Base-by-base conservation (phyloP, 2,329 filamentous ascomycete species). In the Colletotrichum plurivorum region DNA sequence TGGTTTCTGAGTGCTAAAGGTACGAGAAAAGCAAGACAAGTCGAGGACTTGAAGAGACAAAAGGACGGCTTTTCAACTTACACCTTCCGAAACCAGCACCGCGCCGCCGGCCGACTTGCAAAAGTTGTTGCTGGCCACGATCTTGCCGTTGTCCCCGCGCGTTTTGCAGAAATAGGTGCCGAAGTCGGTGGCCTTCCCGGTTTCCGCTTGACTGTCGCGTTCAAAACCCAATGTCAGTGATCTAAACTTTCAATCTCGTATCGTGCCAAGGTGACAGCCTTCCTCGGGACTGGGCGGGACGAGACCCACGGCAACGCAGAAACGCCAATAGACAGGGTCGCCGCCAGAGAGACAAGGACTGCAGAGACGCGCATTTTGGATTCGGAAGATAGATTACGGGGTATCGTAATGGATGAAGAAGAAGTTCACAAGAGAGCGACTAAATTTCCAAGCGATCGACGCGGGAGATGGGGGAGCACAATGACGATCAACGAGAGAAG, bases 101-200 rank as follows among this genome's bases (percentile, higher is more conserved):
- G 56, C 56, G 2, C 56, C 56, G 4, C 56, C 56, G 25, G 56
- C 56, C 1, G 56, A 43, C 4, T 39, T 12, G 25, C 56, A 59
- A 13, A 59, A 59, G 45, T 59, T 59, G 6, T 59, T 51, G 56
- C 45, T 59, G n/a, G 56, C 56, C 0, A 59, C 56, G 15, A 36
- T 1, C 16, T 49, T 59, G 27, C 56, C 56, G 12, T 16, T 25
- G 2, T 59, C 56, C 16, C n/a, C 39, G 0, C 56, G 45, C 4
- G 56, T 59, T 27, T 48, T 31, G 45, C 56, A 59, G n/a, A 59
- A 59, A 16, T 59, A 59, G 2, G 56, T 59, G 15, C 56, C 45
- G 1, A 59, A 59, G 27, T 39, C 56, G 2, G 6, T 59, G 2
- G 56, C 7, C 15, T 13, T 13, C 9, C 45, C 45, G 5, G 56